Conservation (phyloP, 2,329 filamentous ascomycete genomes). For the Ophiocordyceps camponoti-floridani region DNA sequence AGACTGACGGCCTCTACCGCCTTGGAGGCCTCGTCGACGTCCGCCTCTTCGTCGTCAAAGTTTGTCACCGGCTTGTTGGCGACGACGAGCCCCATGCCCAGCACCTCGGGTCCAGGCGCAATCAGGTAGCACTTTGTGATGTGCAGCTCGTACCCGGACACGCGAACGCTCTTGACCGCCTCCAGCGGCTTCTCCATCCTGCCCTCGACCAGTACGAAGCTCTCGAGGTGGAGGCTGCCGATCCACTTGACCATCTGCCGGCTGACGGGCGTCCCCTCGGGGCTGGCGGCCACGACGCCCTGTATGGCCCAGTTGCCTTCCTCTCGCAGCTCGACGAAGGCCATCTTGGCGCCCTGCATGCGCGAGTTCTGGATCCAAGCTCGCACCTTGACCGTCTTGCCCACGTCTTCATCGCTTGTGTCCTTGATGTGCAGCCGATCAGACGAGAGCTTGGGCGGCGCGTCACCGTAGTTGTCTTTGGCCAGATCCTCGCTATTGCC, state of each 20-base stretch:
- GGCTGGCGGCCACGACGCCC: conserved; percentile 51
- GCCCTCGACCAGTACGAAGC: conserved; percentile 67
- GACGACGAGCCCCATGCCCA: conserved; percentile 38
- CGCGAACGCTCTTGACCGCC: conserved; percentile 72
- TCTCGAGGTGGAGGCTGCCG: conserved; percentile 56
- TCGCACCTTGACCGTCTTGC: conserved; percentile 56
- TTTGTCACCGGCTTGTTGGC: conserved; percentile 37
- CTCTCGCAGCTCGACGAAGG: conserved; percentile 71
- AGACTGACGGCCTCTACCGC: conserved; percentile 22
- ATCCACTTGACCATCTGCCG: conserved; percentile 94
- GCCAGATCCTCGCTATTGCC: conserved; percentile 51
- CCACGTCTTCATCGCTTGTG: conserved; percentile 46
- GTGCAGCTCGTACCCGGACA: conserved; percentile 72
- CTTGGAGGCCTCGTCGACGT: conserved; percentile 24
- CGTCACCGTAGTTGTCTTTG: conserved; percentile 64
- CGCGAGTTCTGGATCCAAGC: conserved; percentile 77
- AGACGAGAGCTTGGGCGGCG: conserved; percentile 37
- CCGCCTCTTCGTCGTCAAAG: conserved; percentile 37
- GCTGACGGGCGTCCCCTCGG: conserved; percentile 48
- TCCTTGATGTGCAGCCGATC: conserved; percentile 41
- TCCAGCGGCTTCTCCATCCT: conserved; percentile 66
- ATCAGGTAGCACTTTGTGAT: conserved; percentile 71
- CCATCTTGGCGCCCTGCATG: conserved; percentile 80
- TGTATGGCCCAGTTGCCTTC: conserved; percentile 64
- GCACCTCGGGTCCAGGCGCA: conserved; percentile 38